Evolutionary conservation across 805 yeast genomes (phyloP), one percentile per base, ranked within the genome.

Genomic region (Metschnikowia continentalis): DNA sequence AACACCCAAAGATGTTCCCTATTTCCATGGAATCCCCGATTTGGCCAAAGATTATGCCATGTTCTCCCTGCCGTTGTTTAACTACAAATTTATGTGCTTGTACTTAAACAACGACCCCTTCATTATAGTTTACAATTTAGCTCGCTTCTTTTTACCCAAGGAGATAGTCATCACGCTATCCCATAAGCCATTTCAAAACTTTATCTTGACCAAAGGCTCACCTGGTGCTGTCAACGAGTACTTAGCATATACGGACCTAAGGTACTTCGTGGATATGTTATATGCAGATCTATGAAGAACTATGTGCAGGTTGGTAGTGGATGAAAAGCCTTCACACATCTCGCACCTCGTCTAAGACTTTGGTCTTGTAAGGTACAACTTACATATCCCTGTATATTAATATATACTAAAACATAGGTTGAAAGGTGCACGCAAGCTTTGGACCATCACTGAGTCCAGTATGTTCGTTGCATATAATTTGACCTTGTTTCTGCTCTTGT

Each of bases 71-170:
- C 58, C 71, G 1, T 70, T 86, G 14, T 67, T 71, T 54, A 79
- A 79, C 51, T 81, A 90, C 14, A 86, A 84, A 57, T 75, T 90
- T 54, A 96, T 94, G 0, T 77, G 85, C 36, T 84, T 86, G 62
- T 86, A 83, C 50, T 68, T 86, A 56, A 84, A 84, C 45, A 90
- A 86, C 60, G 95, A 86, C 59, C 79, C 86, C 1, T 78, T 81
- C 32, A 75, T 87, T 5, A 82, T 84, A 45, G 76, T 89, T 3
- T 89, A 88, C 78, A 83, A 83, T 39, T 71, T 89, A 46, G 76
- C 77, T 35, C 73, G 96, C 55, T 87, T 83, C 56, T 85, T 78
- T 61, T 78, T 90, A 20, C 96, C 97, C 0, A 75, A 77, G 8
- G 90, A 85, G 14, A 62, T 88, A 7, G 63, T 75, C 7, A 82